A percentile compares a stretch with the other conserved stretches of the same genome.
phyloP scores from a whole-genome alignment of 2,329 filamentous ascomycete species.

The Nemania sp. region DNA sequence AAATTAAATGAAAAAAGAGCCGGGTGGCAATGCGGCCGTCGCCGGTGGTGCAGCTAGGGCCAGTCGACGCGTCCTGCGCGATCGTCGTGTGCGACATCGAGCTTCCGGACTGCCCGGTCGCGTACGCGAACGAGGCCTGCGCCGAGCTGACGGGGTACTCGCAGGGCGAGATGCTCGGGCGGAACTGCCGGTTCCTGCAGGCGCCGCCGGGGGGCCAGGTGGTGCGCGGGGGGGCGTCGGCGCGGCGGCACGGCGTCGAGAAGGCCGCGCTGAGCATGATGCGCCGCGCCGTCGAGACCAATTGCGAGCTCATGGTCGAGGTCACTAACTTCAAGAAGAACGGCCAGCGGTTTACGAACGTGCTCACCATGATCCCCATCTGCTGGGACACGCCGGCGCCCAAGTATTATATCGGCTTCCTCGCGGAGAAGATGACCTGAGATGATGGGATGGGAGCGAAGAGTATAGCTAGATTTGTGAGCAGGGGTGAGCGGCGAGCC shows the following conservation, averaged over 20 bases:
- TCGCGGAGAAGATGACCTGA: conserved; percentile 57
- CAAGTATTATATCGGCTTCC: conserved; percentile 80
- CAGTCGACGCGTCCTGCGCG: conserved; percentile 82
- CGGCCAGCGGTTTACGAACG: conserved; percentile 78
- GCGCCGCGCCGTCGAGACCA: conserved; percentile 50
- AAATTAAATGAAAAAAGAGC: conserved; percentile 43
- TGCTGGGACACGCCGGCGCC: conserved; percentile 66
- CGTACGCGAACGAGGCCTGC: conserved; percentile 85
- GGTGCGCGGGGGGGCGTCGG: conserved; percentile 57
- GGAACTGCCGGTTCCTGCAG: conserved; percentile 86
- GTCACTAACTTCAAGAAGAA: conserved; percentile 83
- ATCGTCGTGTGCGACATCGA: conserved; percentile 81
- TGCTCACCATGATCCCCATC: conserved; percentile 85
- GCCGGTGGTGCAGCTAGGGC: conserved; percentile 77
- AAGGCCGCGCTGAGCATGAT: conserved; percentile 64
- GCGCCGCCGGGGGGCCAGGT: conserved; percentile 72
- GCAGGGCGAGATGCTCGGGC: conserved; percentile 72
- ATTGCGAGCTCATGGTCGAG: conserved; percentile 53
- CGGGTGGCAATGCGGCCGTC: conserved; percentile 72
- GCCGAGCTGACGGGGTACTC: conserved; percentile 78
- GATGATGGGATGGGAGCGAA: background rate
- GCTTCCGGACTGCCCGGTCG: conserved; percentile 74
- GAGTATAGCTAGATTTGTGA: no score
- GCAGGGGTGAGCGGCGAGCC: no score
- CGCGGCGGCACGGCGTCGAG: conserved; percentile 69